A percentile compares a stretch with the other conserved stretches of the same genome.
These are phyloP conservation scores for Starmerella vitae DNA, from an alignment of 805 yeast genomes.

Conservation along the genomic window DNA sequence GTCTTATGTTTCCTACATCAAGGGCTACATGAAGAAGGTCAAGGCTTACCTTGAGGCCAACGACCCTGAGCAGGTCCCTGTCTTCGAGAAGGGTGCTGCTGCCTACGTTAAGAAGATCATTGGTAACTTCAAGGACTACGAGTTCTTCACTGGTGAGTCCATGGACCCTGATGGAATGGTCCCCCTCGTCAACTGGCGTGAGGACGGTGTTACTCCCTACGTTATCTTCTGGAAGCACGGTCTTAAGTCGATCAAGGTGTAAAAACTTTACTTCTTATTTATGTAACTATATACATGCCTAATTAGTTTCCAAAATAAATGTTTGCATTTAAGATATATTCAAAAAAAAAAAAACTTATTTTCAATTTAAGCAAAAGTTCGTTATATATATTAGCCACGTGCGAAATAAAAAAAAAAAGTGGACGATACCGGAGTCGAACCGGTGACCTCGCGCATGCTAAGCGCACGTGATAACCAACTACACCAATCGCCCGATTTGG, in stretches of 20 bases:
- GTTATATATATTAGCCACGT: too few relatives aligned
- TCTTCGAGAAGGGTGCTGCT: constrained; percentile 95
- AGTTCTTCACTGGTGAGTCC: constrained; percentile 98
- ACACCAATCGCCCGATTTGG: constrained; percentile 26
- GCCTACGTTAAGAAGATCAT: constrained; percentile 92
- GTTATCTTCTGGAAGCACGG: constrained; percentile 99
- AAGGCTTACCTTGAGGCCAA: constrained; percentile 82
- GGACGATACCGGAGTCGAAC: constrained; percentile 30
- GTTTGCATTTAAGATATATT: too few relatives aligned
- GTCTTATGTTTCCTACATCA: constrained; percentile 90
- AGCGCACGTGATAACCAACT: constrained; percentile 29
- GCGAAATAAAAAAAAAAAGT: constrained; percentile 20
- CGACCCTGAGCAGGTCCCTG: constrained; percentile 74
- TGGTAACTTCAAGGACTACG: constrained; percentile 96
- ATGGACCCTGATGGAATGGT: constrained; percentile 99
- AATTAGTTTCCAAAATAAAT: too few relatives aligned
- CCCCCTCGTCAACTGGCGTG: constrained; percentile 97
- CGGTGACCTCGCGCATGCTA: constrained; percentile 31
- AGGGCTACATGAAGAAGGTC: constrained; percentile 96
- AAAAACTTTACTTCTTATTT: constrained; percentile 27
- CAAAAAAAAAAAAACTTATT: too few relatives aligned
- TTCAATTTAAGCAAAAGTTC: too few relatives aligned
- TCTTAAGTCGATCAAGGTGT: constrained; percentile 76
- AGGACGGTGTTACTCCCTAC: constrained; percentile 96
- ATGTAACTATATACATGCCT: not conserved